Evolutionary conservation across 1,139 yeast species (phyloP).

Genomic region (Yamadazyma dendronema): DNA sequence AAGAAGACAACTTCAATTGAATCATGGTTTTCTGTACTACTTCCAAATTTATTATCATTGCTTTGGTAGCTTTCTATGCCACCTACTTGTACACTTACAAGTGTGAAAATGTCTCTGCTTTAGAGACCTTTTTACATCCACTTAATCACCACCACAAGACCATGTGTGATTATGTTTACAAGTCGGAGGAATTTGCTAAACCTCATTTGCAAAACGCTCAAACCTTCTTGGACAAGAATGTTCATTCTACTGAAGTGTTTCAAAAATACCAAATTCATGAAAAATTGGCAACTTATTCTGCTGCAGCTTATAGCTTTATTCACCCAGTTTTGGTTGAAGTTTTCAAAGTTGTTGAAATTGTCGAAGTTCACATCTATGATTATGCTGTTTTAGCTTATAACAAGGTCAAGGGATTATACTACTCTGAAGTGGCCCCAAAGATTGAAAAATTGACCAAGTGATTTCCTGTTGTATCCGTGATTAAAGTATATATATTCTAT

Average conservation of each 20-base stretch:
- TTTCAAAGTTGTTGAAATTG: constrained; percentile 31
- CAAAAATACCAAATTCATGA: constrained; percentile 33
- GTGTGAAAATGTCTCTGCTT: constrained; percentile 36
- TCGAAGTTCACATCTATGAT: constrained; percentile 28
- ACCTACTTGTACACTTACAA: constrained; percentile 41
- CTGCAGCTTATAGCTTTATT: constrained; percentile 18
- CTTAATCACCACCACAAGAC: constrained; percentile 34
- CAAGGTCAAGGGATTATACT: constrained; percentile 8
- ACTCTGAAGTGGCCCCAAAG: constrained; percentile 8
- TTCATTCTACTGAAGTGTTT: constrained; percentile 36
- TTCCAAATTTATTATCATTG: constrained; percentile 27
- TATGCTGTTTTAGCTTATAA: constrained; percentile 17
- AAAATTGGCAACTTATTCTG: constrained; percentile 21
- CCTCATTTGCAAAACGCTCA: constrained; percentile 33
- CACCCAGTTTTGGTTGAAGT: constrained; percentile 29
- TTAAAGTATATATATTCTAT: neutral
- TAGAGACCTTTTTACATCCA: constrained; percentile 40
- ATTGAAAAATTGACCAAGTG: constrained; percentile 4
- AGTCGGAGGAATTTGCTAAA: constrained; percentile 26
- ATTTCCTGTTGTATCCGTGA: neutral
- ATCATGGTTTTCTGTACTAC: constrained; percentile 4
- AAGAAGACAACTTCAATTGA: neutral
- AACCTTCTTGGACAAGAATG: constrained; percentile 35
- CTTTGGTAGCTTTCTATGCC: constrained; percentile 33
- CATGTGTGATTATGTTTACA: constrained; percentile 35